Percentiles rank a stretch among this genome's conserved stretches.
Conservation (phyloP, 768 basidiomycete genomes). For the Russula brevipes region DNA sequence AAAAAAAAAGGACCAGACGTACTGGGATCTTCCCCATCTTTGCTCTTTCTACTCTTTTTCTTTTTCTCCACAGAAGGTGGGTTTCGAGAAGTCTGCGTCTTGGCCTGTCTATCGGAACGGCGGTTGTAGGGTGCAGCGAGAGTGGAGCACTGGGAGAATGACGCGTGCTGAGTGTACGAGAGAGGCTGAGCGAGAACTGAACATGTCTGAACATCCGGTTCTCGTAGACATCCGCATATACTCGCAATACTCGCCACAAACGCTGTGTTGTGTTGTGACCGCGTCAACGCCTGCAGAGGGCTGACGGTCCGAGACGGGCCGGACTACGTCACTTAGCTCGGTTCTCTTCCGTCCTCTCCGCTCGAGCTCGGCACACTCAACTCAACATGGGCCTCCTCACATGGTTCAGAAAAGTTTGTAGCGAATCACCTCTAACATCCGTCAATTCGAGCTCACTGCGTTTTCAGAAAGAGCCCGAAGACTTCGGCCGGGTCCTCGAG, state of each 20-base stretch:
- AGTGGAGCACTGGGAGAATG: background rate
- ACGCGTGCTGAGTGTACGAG: background rate
- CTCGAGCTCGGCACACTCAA: background rate
- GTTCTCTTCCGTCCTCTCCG: background rate
- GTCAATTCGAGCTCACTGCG: background rate
- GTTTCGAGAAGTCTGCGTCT: background rate
- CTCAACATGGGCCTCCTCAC: slow-evolving; percentile 24
- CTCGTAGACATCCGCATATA: slow-evolving; percentile 16
- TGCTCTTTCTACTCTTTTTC: slow-evolving; percentile 3
- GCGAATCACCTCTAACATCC: background rate
- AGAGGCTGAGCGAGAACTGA: background rate
- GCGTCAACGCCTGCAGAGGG: background rate
- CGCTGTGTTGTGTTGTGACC: background rate
- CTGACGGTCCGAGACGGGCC: slow-evolving; percentile 4
- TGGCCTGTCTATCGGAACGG: slow-evolving; percentile 3
- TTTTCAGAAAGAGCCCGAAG: slow-evolving; percentile 52
- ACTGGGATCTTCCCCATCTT: slow-evolving; percentile 1
- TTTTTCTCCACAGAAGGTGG: slow-evolving; percentile 10
- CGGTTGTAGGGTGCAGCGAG: slow-evolving; percentile 3
- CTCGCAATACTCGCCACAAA: background rate
- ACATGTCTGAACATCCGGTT: slow-evolving; percentile 21
- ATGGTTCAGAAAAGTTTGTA: slow-evolving; percentile 28
- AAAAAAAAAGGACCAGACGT: background rate
- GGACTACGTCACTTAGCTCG: background rate
- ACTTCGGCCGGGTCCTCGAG: slow-evolving; percentile 73